Evolutionary conservation across 2,329 filamentous ascomycete genomes (phyloP).

Genomic region (Daldinia eschscholtzii): DNA sequence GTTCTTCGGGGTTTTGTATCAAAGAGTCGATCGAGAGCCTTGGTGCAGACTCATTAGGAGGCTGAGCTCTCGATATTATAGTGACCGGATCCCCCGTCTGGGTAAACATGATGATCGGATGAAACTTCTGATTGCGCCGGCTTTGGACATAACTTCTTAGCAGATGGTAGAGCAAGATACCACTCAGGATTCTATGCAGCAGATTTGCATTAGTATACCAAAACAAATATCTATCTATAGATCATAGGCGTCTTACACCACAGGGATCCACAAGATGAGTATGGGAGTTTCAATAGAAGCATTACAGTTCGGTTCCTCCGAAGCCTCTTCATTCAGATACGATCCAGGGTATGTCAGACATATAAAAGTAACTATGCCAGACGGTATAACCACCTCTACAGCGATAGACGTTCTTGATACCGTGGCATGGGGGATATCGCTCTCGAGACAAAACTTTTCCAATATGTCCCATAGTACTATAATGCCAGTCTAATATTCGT

Average conservation of each 20-base stretch:
- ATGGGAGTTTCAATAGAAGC: neutral
- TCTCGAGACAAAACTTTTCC: neutral
- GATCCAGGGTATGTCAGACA: too few relatives aligned
- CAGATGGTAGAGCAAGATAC: neutral
- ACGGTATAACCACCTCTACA: neutral
- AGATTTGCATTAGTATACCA: neutral
- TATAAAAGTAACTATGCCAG: neutral
- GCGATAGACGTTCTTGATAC: neutral
- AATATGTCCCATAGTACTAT: neutral
- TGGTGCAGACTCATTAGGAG: neutral
- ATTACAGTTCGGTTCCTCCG: too few relatives aligned
- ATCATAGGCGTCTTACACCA: neutral
- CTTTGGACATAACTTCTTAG: neutral
- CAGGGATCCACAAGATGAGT: neutral
- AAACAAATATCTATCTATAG: neutral
- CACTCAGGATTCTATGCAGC: neutral
- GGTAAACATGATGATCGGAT: neutral
- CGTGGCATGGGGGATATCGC: neutral
- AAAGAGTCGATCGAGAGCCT: slow-evolving; percentile 1
- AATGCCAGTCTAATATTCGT: neutral
- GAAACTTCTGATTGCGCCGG: neutral
- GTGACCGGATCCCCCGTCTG: neutral
- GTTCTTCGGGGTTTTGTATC: neutral
- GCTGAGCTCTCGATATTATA: neutral
- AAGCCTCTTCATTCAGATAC: too few relatives aligned